A percentile compares a stretch with the other conserved stretches of the same genome.
Conservation (phyloP, 2,329 filamentous ascomycete species). For the Diaporthe sp. region DNA sequence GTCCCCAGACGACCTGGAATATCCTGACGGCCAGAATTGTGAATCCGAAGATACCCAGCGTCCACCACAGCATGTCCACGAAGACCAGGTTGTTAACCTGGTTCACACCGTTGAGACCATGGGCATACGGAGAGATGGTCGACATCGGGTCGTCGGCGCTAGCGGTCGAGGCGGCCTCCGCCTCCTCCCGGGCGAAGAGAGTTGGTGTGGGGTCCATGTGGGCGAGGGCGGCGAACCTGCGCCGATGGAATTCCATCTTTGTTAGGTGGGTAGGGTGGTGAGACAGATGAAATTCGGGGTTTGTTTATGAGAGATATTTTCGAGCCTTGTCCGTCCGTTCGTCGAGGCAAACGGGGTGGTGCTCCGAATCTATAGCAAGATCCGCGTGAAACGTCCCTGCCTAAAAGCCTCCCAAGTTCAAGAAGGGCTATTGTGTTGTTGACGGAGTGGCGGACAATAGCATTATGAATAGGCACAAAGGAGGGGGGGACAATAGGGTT, state of each 20-base stretch:
- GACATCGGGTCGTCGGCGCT: conserved; percentile 52
- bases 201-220: conserved; percentile 31
- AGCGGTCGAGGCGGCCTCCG: conserved; percentile 25
- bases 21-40: conserved; percentile 67
- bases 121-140: conserved; percentile 68
- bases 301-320: background rate
- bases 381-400: conserved; percentile 16
- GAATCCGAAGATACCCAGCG: conserved; percentile 67
- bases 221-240: conserved; percentile 46
- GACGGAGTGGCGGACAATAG: conserved; percentile 30
- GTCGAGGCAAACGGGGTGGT: conserved; percentile 19
- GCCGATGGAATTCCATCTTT: conserved; percentile 49
- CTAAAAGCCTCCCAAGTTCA: background rate
- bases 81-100: conserved; percentile 69
- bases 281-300: background rate
- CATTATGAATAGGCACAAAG: conserved; percentile 35
- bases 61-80: conserved; percentile 71
- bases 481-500: conserved; percentile 13
- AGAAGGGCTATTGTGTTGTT: conserved; percentile 37
- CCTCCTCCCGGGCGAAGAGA: conserved; percentile 23
- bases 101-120: conserved; percentile 71
- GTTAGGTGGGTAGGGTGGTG: background rate
- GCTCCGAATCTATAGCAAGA: conserved; percentile 25
- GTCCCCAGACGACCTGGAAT: conserved; percentile 65
- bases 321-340: background rate